A percentile compares a stretch with the other conserved stretches of the same genome.
Conservation (phyloP, 495 filamentous ascomycete genomes). For the Penicillium diatomitis region DNA sequence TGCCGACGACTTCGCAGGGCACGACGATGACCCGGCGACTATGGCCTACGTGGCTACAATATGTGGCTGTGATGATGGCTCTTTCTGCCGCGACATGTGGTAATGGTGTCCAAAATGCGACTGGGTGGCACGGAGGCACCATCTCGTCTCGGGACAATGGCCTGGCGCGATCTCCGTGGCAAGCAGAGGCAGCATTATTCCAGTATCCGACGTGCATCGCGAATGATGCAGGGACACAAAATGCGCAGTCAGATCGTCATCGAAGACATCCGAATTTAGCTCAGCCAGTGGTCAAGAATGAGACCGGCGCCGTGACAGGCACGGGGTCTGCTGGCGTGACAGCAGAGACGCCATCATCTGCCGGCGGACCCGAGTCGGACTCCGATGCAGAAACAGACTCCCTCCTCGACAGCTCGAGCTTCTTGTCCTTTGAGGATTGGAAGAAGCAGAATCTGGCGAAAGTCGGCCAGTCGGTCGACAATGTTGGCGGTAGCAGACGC, state of each 20-base stretch:
- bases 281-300: slow-evolving; percentile 2
- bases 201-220: slow-evolving; percentile 10
- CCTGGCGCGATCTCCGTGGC: slow-evolving; percentile 8
- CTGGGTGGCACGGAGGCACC: too few species aligned
- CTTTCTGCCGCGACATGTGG: slow-evolving; percentile 2
- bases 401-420: slow-evolving; percentile 70
- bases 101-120: slow-evolving; percentile 2
- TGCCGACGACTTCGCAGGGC: background rate
- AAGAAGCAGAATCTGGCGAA: slow-evolving; percentile 88
- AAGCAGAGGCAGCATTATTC: slow-evolving; percentile 13
- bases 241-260: background rate
- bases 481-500: slow-evolving; percentile 44
- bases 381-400: slow-evolving; percentile 52
- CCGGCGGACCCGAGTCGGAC: slow-evolving; percentile 10
- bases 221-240: slow-evolving; percentile 5
- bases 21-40: slow-evolving; percentile 13
- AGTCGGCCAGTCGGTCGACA: slow-evolving; percentile 72
- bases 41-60: slow-evolving; percentile 4
- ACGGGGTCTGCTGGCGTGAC: background rate
- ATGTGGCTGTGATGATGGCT: slow-evolving; percentile 3
- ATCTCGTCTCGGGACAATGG: slow-evolving; percentile 1
- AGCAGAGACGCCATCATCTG: slow-evolving; percentile 1
- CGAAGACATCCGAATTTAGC: background rate
- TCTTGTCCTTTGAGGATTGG: slow-evolving; percentile 98
- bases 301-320: background rate